Evolutionary conservation across 1,139 yeast genomes (phyloP), one percentile per base, ranked within the genome.

Genomic region (Scheffersomyces insectosa): DNA sequence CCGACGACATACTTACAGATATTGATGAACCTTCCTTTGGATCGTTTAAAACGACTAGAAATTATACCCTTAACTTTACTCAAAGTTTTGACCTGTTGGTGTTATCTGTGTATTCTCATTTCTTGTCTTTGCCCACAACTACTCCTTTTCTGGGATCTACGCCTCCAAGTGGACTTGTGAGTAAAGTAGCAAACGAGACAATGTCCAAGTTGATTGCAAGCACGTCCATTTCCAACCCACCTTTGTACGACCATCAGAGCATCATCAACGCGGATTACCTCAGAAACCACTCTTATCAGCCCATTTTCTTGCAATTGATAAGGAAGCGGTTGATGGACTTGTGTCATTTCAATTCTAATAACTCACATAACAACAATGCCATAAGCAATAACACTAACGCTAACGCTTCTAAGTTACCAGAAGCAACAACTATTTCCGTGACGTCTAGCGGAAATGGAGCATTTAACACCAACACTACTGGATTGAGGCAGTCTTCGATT

Each of bases 161-260:
- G 9, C 78, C 78, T 16, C 79, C 79, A 3, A 69, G 75, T 57
- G 79, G 79, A 1, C 58, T 73, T 41, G 76, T 68, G 9, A 66
- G 75, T 40, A 67, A 64, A 46, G 76, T 73, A 16, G 74, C 77
- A 30, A 68, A 69, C 50, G 78, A 73, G 49, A 69, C 75, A 9
- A 62, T 72, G 66, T 51, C 46, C 30, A 54, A 50, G 40, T 53
- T 72, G 42, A 54, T 71, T 7, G 41, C 50, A 23, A 47, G 52
- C 31, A 56, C 65, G 11, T 44, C 46, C 14, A 42, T 37, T 28
- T 42, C 47, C n/a, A 55, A 54, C 36, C 54, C 60, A 15, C 64
- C 65, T 5, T 31, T 48, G 14, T 72, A 59, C 49, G 79, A 73
- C 52, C 60, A 60, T 15, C 72, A 70, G 40, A 56, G 63, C 36